Conservation (phyloP, 2,329 filamentous ascomycete species). For the Xylariomycetidae sp. region DNA sequence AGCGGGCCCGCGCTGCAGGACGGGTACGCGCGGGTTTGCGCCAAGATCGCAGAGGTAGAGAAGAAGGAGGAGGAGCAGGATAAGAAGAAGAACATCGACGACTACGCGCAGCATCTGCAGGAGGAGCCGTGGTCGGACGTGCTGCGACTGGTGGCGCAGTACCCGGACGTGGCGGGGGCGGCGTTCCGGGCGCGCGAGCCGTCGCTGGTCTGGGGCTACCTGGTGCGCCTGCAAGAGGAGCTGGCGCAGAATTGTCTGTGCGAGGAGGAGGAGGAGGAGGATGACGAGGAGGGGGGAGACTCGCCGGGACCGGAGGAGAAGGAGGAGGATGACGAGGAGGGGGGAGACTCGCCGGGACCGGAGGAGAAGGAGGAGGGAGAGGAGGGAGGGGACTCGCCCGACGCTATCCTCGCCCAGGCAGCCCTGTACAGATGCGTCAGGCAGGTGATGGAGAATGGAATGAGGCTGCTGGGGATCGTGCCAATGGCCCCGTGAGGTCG, state of each 20-base stretch:
- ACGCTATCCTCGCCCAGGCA: conserved; percentile 11
- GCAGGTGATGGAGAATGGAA: conserved; percentile 13
- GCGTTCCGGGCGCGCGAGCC: conserved; percentile 60
- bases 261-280: conserved; percentile 9
- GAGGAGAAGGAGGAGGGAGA: neutral
- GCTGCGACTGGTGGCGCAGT: conserved; percentile 52
- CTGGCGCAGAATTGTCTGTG: conserved; percentile 9
- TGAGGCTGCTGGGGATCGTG: conserved; percentile 10
- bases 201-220: conserved; percentile 56
- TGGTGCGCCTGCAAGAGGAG: conserved; percentile 25
- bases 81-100: conserved; percentile 48
- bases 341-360: neutral
- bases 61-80: conserved; percentile 52
- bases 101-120: conserved; percentile 24
- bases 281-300: neutral
- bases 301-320: conserved; percentile 7
- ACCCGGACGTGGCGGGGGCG: conserved; percentile 58
- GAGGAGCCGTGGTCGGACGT: conserved; percentile 37
- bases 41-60: conserved; percentile 52
- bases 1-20: conserved; percentile 84
- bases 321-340: conserved; percentile 1
- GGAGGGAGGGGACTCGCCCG: conserved; percentile 5
- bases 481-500: conserved; percentile 3
- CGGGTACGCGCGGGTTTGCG: conserved; percentile 66
- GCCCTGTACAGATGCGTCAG: conserved; percentile 11